Evolutionary conservation across 2,329 filamentous ascomycete species (phyloP).

Genomic region (Microsporum canis): DNA sequence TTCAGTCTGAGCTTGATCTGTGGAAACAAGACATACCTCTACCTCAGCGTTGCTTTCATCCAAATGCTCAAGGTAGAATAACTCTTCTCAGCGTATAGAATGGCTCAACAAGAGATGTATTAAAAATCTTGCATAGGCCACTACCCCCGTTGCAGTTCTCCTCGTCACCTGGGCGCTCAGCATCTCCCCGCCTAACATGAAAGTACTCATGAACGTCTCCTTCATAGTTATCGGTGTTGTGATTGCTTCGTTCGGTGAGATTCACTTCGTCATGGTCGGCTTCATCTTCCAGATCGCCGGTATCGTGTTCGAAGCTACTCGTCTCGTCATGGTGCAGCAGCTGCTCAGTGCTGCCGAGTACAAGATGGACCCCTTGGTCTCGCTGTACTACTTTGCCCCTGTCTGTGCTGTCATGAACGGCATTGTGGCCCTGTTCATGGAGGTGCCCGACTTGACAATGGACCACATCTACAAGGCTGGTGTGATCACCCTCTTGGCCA

Average conservation of each 20-base stretch:
- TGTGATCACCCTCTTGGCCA: constrained; percentile 53
- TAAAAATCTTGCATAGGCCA: constrained; percentile 49
- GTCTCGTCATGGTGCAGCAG: constrained; percentile 75
- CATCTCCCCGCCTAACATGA: constrained; percentile 70
- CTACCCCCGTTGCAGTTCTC: constrained; percentile 85
- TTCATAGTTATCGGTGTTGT: constrained; percentile 90
- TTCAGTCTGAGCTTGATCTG: constrained; percentile 95
- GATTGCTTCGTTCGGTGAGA: constrained; percentile 89
- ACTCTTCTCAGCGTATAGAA: constrained; percentile 12
- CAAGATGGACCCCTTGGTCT: constrained; percentile 82
- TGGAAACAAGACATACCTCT: constrained; percentile 90
- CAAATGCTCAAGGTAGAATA: constrained; percentile 89
- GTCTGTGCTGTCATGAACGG: constrained; percentile 74
- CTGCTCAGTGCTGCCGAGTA: constrained; percentile 65
- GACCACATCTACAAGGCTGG: constrained; percentile 57
- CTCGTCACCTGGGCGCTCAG: constrained; percentile 81
- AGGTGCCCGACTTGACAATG: constrained; percentile 55
- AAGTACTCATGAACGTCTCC: constrained; percentile 83
- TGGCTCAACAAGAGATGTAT: background rate
- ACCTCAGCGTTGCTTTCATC: constrained; percentile 91
- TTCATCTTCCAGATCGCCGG: constrained; percentile 62
- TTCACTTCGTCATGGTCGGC: constrained; percentile 63
- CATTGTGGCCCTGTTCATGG: constrained; percentile 56
- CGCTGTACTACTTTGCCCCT: constrained; percentile 81
- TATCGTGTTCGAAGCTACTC: constrained; percentile 68